Conservation (phyloP, 2,329 filamentous ascomycete species). For the Juglanconis sp. region DNA sequence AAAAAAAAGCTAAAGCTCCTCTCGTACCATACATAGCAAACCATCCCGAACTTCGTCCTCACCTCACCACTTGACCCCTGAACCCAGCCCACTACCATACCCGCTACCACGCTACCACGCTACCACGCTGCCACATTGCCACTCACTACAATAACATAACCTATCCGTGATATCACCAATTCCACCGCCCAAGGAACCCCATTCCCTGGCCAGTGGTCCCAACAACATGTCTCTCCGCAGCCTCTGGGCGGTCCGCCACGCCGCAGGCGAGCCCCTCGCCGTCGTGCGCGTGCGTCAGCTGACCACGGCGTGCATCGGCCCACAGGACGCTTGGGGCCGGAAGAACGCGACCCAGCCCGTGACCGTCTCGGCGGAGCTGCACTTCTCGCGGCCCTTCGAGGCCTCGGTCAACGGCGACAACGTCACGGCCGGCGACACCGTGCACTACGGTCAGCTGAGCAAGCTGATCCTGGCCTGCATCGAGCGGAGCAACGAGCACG, state of each 20-base stretch:
- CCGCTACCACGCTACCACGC: neutral
- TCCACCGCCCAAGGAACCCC: constrained; percentile 2
- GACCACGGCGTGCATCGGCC: constrained; percentile 52
- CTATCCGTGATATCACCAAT: neutral
- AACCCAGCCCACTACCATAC: neutral
- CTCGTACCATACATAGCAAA: neutral
- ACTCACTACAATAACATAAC: neutral
- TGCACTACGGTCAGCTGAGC: constrained; percentile 71
- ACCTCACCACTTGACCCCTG: neutral
- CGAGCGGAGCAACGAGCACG: constrained; percentile 15
- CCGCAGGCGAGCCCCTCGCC: constrained; percentile 45
- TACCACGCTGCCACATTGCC: neutral
- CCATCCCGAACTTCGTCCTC: neutral
- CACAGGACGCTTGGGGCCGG: constrained; percentile 67
- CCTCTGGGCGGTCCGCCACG: constrained; percentile 35
- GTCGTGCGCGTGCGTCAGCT: constrained; percentile 62
- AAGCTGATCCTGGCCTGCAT: constrained; percentile 58
- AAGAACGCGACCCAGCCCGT: constrained; percentile 57
- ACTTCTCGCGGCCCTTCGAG: constrained; percentile 53
- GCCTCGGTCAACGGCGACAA: constrained; percentile 56
- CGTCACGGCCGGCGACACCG: constrained; percentile 61
- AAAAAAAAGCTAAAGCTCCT: neutral
- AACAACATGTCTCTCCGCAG: constrained; percentile 25
- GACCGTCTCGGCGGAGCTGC: constrained; percentile 57
- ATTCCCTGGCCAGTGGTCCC: neutral